Conservation (phyloP, 345 rosid species). For the Salix arbutifolia region DNA sequence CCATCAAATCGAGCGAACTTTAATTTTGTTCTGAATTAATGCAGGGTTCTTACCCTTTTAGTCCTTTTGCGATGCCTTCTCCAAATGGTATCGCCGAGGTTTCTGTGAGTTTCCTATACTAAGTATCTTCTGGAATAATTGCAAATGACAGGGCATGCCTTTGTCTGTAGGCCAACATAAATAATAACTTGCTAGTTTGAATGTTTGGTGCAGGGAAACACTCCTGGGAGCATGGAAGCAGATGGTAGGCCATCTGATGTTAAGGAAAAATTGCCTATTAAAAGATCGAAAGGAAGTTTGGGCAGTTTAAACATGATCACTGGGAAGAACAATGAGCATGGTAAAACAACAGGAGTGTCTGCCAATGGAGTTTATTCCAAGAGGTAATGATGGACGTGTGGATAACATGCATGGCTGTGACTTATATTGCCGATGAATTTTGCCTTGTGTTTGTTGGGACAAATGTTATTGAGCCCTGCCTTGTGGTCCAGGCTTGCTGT, state of each 20-base stretch:
- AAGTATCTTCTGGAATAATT: constrained; percentile 13
- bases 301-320: constrained; percentile 93
- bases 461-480: background rate
- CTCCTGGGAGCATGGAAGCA: constrained; percentile 62
- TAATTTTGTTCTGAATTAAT: constrained; percentile 16
- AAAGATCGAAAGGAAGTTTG: constrained; percentile 97
- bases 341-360: constrained; percentile 64
- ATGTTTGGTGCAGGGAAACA: constrained; percentile 55
- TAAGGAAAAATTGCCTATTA: constrained; percentile 93
- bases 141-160: background rate
- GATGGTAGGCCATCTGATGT: constrained; percentile 75
- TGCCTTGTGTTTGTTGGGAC: background rate
- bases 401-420: background rate
- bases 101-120: constrained; percentile 47
- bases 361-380: constrained; percentile 84
- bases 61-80: constrained; percentile 92
- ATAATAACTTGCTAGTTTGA: constrained; percentile 10
- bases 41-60: constrained; percentile 94
- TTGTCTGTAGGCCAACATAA: constrained; percentile 8
- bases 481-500: background rate
- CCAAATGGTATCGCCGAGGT: constrained; percentile 89
- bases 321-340: constrained; percentile 69
- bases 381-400: constrained; percentile 44
- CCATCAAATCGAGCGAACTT: background rate
- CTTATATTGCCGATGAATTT: background rate